These are phyloP conservation scores for Trypanosoma platydactyli DNA, from an alignment of 208 protist genomes.

Conservation along the genomic window DNA sequence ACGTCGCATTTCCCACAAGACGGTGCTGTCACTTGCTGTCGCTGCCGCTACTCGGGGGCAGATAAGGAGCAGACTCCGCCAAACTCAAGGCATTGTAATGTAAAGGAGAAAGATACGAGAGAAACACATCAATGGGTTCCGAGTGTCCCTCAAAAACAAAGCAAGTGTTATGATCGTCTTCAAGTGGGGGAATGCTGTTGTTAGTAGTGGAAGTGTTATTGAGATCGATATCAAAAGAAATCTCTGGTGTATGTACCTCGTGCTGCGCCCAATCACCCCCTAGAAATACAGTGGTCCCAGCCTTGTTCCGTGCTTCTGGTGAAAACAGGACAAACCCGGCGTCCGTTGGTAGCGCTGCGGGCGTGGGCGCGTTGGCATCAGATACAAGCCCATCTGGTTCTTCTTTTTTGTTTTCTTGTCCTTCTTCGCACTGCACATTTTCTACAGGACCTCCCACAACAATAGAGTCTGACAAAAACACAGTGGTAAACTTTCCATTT, in stretches of 20 bases:
- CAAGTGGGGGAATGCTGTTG: neutral
- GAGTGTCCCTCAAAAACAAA: constrained; percentile 67
- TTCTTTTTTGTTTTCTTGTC: neutral
- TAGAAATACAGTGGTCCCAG: neutral
- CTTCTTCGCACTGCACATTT: no score
- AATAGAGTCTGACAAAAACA: constrained; percentile 3
- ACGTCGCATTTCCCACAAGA: neutral
- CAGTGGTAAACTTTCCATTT: neutral
- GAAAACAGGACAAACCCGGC: constrained; percentile 14
- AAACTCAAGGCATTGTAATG: constrained; percentile 85
- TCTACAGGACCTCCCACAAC: no score
- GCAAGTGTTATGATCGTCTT: constrained; percentile 16
- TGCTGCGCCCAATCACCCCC: neutral
- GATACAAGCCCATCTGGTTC: neutral
- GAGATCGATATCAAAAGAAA: neutral
- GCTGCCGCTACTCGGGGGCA: neutral
- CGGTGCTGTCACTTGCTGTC: neutral
- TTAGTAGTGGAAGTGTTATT: neutral
- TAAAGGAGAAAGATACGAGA: constrained; percentile 87
- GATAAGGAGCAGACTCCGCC: neutral
- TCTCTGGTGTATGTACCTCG: neutral
- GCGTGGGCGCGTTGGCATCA: neutral
- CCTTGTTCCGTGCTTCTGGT: neutral
- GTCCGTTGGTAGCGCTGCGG: neutral
- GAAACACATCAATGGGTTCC: constrained; percentile 81